Evolutionary conservation across 352 stramenopile species (phyloP), one percentile per base, ranked within the genome.

Genomic region (Phytopythium mirpurense): DNA sequence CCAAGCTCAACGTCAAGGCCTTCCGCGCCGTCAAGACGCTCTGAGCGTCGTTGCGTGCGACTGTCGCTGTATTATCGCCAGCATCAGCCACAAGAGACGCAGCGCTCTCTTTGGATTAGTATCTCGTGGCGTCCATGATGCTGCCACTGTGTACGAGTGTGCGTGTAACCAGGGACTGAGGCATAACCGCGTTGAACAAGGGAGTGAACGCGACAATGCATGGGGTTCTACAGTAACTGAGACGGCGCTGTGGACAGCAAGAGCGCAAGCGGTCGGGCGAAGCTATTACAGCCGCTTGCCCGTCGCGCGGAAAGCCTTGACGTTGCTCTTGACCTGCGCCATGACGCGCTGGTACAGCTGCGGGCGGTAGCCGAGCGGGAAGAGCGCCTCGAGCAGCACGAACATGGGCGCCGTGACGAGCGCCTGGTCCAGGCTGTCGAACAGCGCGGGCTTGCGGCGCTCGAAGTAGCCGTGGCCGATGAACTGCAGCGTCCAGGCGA

Each of bases 401-500:
- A 97, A 97, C 63, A 97, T 80, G 3, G 87, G 87, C 2, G 88
- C 88, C 1, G 84, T 93, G 60, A 93, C 74, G 5, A 90, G 14
- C 2, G 74, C 85, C 48, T 96, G 87, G 69, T 93, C 83, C 38
- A 94, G 62, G 51, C 83, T 94, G 55, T 96, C 84, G 6, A 96
- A 68, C 1, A 97, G 71, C 45, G 88, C 88, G 0, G 88, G 88
- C 40, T 90, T 87, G 50, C 84, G 80, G 37, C 80, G 75, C 60
- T 97, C 88, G 21, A 89, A 95, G 31, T 95, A 68, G 23, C 72
- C 79, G 65, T 96, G 87, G 44, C 86, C 88, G 61, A 94, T 83
- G 51, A 96, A 93, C 63, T 93, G 75, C 16, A 85, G 51, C 46
- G 86, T 82, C 86, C 85, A 96, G 1, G 67, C 69, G 1, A 52